Evolutionary conservation across 768 basidiomycete genomes (phyloP), one percentile per base, ranked within the genome.

Genomic region (Termitomyces sp.): DNA sequence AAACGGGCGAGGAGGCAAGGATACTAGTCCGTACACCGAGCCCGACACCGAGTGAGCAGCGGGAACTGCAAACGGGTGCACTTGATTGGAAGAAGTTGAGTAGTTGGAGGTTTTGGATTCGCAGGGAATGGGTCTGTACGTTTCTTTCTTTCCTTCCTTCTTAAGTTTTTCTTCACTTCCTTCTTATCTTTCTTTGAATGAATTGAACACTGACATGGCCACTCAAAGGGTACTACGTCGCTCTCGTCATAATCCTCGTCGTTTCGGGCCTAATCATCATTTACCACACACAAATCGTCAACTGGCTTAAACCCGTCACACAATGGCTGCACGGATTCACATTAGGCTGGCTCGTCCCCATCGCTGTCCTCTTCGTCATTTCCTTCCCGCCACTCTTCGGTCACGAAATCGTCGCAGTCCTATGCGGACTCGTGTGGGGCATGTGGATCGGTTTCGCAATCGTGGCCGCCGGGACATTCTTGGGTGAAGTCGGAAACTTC

Each of bases 351-450:
- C 41, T 52, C 15, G 32, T 43, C 27, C 91, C 92, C 1, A 89
- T 94, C 50, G 90, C 69, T 40, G 74, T 94, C 50, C 75, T 94
- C 33, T 92, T 94, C 65, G 77, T 94, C 57, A 81, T 94, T 27
- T 92, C 91, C 0, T 93, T 94, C 66, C 92, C 92, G 54, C 92
- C 92, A 0, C 81, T 96, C 16, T 94, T 94, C 63, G 94, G 94
- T 5, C 94, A 96, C 58, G 94, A 96, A 76, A 89, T 96, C 53
- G 77, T 96, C 38, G 90, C 91, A 22, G 80, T 95, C 33, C 75
- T 96, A 7, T 93, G 91, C 62, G 94, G 94, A 16, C 68, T 96
- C 32, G 90, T 96, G 2, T 97, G 92, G 91, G 93, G 91, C 2
- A 73, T 94, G 2, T 87, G 94, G 79, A 64, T 79, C 22, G 94